A percentile compares a stretch with the other conserved stretches of the same genome.
Evolutionary conservation across 768 basidiomycete genomes (phyloP).

Genomic region (Crassisporium funariophilum): DNA sequence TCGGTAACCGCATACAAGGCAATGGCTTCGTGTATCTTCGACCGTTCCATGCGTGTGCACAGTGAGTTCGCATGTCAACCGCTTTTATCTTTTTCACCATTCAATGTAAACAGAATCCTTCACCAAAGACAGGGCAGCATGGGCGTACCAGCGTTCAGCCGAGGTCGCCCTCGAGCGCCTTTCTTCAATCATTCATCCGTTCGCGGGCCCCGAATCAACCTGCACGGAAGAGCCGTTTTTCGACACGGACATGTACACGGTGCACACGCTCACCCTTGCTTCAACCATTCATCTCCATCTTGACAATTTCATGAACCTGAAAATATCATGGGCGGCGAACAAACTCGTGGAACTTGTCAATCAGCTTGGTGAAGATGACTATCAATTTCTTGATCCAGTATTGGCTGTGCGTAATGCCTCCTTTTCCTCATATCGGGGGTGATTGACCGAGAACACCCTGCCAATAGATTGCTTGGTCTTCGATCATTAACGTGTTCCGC

Average conservation of each 20-base stretch:
- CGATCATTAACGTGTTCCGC: conserved; percentile 22
- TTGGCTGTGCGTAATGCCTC: conserved; percentile 44
- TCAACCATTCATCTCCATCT: conserved; percentile 54
- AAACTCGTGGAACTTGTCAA: conserved; percentile 46
- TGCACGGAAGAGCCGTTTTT: conserved; percentile 33
- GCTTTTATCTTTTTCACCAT: neutral
- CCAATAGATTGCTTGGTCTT: conserved; percentile 29
- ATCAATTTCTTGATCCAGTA: conserved; percentile 55
- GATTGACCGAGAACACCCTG: neutral
- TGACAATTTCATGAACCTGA: conserved; percentile 39
- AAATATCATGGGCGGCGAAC: conserved; percentile 45
- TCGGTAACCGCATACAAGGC: conserved; percentile 46
- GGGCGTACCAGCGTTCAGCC: conserved; percentile 43
- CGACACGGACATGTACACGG: conserved; percentile 45
- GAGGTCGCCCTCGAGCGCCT: conserved; percentile 50
- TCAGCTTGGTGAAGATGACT: conserved; percentile 51
- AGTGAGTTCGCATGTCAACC: conserved; percentile 20
- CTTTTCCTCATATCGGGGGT: neutral
- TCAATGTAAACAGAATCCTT: conserved; percentile 11
- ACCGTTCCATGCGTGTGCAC: conserved; percentile 48
- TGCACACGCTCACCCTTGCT: conserved; percentile 52
- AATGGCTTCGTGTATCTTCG: conserved; percentile 55
- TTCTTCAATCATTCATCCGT: conserved; percentile 37
- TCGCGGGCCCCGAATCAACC: conserved; percentile 36
- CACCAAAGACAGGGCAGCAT: conserved; percentile 33